Percentiles rank a stretch among this genome's conserved stretches.
Conservation (phyloP, 768 basidiomycete genomes). For the Plicaturopsis crispa region DNA sequence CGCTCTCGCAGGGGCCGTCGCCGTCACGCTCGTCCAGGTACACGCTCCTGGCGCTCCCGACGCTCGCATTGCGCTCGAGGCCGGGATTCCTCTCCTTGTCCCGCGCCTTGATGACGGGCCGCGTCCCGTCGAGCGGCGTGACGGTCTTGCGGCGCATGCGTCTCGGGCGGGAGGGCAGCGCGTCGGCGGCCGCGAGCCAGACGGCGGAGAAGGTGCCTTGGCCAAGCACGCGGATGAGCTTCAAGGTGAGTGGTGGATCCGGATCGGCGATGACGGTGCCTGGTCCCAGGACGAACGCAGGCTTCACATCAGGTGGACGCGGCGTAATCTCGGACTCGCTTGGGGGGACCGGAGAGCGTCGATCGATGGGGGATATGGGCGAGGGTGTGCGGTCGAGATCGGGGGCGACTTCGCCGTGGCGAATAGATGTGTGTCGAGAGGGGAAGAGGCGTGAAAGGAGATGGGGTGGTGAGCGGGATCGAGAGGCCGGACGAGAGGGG, state of each 20-base stretch:
- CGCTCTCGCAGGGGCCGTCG: constrained; percentile 8
- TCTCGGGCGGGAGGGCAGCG: no score
- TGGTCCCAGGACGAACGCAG: constrained; percentile 2
- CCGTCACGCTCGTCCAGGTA: neutral
- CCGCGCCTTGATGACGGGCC: neutral
- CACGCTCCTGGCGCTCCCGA: no score
- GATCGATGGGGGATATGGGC: constrained; percentile 1
- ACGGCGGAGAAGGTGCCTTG: constrained; percentile 71
- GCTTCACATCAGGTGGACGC: neutral
- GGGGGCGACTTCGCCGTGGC: constrained; percentile 11
- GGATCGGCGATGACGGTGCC: constrained; percentile 6
- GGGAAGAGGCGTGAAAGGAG: constrained; percentile 28
- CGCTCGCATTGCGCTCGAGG: constrained; percentile 4
- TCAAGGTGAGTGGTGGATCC: constrained; percentile 24
- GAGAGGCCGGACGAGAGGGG: constrained; percentile 14
- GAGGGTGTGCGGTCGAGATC: constrained; percentile 7
- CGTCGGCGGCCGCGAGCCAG: constrained; percentile 48
- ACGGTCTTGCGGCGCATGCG: neutral
- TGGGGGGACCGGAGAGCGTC: neutral
- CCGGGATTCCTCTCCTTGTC: neutral
- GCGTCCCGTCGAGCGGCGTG: constrained; percentile 16
- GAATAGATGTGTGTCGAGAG: constrained; percentile 26
- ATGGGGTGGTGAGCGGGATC: constrained; percentile 9
- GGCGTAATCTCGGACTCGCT: neutral
- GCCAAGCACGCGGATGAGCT: constrained; percentile 50